Base-by-base conservation (phyloP, 495 filamentous ascomycete species). In the Barbatosphaeria neglecta region DNA sequence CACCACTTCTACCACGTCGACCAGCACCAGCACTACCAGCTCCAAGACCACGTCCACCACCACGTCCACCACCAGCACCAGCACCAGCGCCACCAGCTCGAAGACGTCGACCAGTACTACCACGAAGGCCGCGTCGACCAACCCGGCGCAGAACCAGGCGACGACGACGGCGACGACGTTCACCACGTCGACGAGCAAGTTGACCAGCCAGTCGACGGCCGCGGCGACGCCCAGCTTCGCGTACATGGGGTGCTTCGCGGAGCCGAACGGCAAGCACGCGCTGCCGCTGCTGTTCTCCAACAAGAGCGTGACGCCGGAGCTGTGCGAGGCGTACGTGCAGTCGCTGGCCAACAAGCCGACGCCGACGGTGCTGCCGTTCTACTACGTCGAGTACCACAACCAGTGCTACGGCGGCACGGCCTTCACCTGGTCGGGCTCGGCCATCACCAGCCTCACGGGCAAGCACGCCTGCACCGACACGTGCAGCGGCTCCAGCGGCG, bases 171-270 rank as follows among this genome's bases (percentile, higher is more conserved):
- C 15, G 22, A 40, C 45, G 23, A 38, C 22, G 11, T 41, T 37
- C 22, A 27, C 28, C 16, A 41, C 45, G 20, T 27, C 5, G 18
- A 22, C 4, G 41, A n/a, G n/a, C n/a, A n/a, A n/a, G n/a, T n/a
- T n/a, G n/a, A n/a, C 46, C 15, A 27, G 27, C 23, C 6, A 17
- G 6, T 25, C 47, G n/a, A 50, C 43, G 6, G 18, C 50, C 4
- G 39, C 44, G 5, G 44, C 43, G 9, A 50, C 55, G 25, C 45
- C 42, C n/a, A 46, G 41, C 22, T 52, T 45, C 33, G 37, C 48
- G 15, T 46, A 56, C 44, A 39, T 64, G 10, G 61, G 57, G 19
- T 68, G 62, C 40, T 58, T 45, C 40, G 41, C 53, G n/a, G 56
- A 54, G 11, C 57, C 59, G 16, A 46, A 19, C 2, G 48, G 10